A percentile compares a stretch with the other conserved stretches of the same genome.
Conservation (phyloP, 345 rosid species). For the Arabidopsis suecica region DNA sequence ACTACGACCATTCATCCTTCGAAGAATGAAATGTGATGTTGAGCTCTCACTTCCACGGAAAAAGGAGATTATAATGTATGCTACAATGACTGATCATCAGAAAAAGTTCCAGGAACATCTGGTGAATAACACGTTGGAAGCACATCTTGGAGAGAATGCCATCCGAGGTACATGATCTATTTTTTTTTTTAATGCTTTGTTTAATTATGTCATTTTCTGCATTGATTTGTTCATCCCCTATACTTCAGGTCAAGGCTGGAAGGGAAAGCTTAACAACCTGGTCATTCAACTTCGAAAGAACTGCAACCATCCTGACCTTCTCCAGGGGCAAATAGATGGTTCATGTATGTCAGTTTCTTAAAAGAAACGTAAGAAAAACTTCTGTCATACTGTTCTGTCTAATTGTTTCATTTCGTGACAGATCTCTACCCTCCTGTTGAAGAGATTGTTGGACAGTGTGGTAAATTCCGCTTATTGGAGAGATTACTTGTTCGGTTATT, state of each 20-base stretch:
- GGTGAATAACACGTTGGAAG: constrained; percentile 71
- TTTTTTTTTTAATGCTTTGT: constrained; percentile 10
- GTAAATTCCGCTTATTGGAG: constrained; percentile 86
- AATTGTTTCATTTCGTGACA: constrained; percentile 42
- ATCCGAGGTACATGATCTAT: constrained; percentile 50
- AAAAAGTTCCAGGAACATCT: constrained; percentile 89
- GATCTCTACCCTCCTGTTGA: constrained; percentile 82
- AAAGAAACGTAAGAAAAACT: constrained; percentile 2
- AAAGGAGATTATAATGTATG: constrained; percentile 91
- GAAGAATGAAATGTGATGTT: constrained; percentile 93
- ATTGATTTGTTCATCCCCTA: not conserved
- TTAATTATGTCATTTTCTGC: constrained; percentile 17
- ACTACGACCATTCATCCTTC: constrained; percentile 92
- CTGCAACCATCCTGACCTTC: constrained; percentile 97
- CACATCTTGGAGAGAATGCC: constrained; percentile 55
- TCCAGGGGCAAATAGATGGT: constrained; percentile 67
- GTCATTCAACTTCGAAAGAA: constrained; percentile 89
- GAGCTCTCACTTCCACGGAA: constrained; percentile 89
- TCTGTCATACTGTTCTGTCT: constrained; percentile 8
- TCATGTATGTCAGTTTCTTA: constrained; percentile 59
- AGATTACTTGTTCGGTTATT: constrained; percentile 65
- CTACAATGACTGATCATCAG: constrained; percentile 84
- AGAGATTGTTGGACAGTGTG: constrained; percentile 85
- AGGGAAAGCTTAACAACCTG: constrained; percentile 79
- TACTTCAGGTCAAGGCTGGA: constrained; percentile 59